Percentiles rank a stretch among this genome's conserved stretches.
phyloP scores from a whole-genome alignment of 2,329 filamentous ascomycete genomes.

The Coniochaeta sp. region DNA sequence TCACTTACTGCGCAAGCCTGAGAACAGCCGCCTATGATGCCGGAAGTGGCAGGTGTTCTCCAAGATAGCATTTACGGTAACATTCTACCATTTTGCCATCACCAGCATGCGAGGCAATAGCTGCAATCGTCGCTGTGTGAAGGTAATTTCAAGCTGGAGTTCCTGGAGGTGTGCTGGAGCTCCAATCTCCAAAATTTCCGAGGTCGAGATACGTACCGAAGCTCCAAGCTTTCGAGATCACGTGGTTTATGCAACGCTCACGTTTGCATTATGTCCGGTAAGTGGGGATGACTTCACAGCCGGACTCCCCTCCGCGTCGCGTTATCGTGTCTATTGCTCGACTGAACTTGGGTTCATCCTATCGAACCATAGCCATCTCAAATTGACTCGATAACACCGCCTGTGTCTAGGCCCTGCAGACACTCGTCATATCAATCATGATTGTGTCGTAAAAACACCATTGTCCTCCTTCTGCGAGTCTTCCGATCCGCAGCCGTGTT shows the following conservation, averaged over 20 bases:
- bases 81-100: constrained; percentile 1
- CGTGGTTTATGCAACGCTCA: neutral
- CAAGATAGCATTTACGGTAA: constrained; percentile 2
- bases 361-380: neutral
- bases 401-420: neutral
- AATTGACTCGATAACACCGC: neutral
- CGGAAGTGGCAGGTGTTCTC: constrained; percentile 1
- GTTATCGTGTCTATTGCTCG: neutral
- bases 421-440: neutral
- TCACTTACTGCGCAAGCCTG: neutral
- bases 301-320: neutral
- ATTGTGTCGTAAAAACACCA: neutral
- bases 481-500: neutral
- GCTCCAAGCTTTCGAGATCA: neutral
- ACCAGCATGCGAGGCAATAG: neutral
- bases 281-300: neutral
- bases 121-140: neutral
- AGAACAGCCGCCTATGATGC: constrained; percentile 1
- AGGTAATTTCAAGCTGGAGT: neutral
- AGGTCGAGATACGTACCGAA: neutral
- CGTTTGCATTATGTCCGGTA: neutral
- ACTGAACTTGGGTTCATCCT: neutral
- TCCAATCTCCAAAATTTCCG: constrained; percentile 2
- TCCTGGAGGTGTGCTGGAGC: neutral
- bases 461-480: neutral